A percentile compares a stretch with the other conserved stretches of the same genome.
These are phyloP conservation scores for Antitrichia curtipendula DNA, from an alignment of 225 moss, liverwort and hornwort genomes.

Conservation along the genomic window DNA sequence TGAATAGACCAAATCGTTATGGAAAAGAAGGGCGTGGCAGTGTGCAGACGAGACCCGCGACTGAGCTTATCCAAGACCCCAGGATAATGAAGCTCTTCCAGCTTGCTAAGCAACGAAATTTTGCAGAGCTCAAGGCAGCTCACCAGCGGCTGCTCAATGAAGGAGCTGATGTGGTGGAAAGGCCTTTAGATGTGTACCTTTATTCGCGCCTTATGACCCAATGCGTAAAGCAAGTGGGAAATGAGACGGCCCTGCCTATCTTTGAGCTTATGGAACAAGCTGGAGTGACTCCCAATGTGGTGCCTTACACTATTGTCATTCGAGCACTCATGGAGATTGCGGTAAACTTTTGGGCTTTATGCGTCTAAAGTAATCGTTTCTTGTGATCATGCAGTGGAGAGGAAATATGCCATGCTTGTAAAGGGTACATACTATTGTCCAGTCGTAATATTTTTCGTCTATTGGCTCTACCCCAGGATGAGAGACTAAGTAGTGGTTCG, in stretches of 20 bases:
- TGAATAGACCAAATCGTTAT: not conserved
- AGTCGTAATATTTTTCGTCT: not conserved
- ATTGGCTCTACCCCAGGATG: not conserved
- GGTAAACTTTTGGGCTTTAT: not conserved
- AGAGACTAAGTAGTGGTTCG: not conserved
- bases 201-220: conserved; percentile 46
- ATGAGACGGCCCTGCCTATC: conserved; percentile 36
- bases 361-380: not conserved
- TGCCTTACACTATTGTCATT: conserved; percentile 51
- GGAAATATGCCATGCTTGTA: not conserved
- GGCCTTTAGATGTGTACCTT: conserved; percentile 11
- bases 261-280: conserved; percentile 46
- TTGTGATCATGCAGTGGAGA: not conserved
- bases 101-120: conserved; percentile 23
- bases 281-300: conserved; percentile 47
- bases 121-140: conserved; percentile 21
- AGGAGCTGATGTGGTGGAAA: not conserved
- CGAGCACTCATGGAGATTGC: conserved; percentile 40
- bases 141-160: conserved; percentile 23
- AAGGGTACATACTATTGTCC: not conserved
- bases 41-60: not conserved
- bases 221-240: conserved; percentile 33
- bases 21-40: not conserved
- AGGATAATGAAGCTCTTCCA: conserved; percentile 26
- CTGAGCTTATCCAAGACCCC: conserved; percentile 19